Evolutionary conservation across 345 rosid genomes (phyloP).

Genomic region (Excoecaria agallocha): DNA sequence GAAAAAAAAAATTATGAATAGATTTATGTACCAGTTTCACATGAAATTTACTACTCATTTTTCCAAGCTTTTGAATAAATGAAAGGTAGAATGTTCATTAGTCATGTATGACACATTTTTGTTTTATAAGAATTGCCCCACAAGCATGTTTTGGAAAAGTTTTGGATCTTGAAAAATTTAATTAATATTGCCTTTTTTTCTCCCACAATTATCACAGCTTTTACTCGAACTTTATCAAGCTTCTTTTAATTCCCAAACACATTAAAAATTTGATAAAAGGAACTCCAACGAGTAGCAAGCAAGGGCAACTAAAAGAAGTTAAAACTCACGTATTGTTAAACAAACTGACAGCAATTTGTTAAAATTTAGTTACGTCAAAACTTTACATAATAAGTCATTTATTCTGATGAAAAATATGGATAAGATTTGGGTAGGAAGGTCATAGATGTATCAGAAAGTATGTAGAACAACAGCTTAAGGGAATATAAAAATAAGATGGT

Average conservation of each 20-base stretch:
- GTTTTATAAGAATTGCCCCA: background rate
- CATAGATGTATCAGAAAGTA: background rate
- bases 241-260: background rate
- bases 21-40: slow-evolving; percentile 8
- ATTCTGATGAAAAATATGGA: background rate
- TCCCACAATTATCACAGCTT: background rate
- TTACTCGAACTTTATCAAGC: background rate
- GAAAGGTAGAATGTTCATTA: background rate
- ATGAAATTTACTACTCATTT: background rate
- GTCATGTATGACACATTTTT: background rate
- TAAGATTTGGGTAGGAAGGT: background rate
- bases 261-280: background rate
- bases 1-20: background rate
- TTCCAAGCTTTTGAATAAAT: background rate
- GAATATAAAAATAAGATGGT: background rate
- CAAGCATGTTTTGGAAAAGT: background rate
- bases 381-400: slow-evolving; percentile 4
- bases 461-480: background rate
- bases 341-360: background rate
- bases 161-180: background rate
- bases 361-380: background rate
- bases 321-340: background rate
- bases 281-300: background rate
- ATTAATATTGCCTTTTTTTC: background rate
- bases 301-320: background rate